Evolutionary conservation across 352 stramenopile genomes (phyloP), one percentile per base, ranked within the genome.

Genomic region (Phytophthora colocasiae): DNA sequence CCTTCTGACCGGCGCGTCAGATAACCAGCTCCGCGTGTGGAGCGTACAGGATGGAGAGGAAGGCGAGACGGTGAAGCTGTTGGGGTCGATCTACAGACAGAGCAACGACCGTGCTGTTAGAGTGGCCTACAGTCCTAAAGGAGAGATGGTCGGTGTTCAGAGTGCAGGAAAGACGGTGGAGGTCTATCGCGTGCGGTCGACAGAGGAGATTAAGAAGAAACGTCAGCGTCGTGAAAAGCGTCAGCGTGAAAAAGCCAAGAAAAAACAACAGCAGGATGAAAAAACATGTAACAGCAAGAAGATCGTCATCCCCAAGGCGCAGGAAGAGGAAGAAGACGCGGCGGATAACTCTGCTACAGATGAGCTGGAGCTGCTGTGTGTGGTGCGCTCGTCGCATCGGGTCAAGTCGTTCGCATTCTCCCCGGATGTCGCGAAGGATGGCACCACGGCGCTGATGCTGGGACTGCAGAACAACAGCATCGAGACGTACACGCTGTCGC

Each of bases 381-480:
- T 96, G 19, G 78, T 98, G 41, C 88, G 90, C 24, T 92, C 87
- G 31, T 79, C 85, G 29, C 83, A 96, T 73, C 89, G 90, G 51
- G 82, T 97, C 62, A 91, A 95, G 62, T 96, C 84, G 60, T 96
- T 97, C 49, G 85, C 75, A 7, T 96, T 97, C 57, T 93, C 83
- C 31, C 87, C 87, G 0, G 84, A 95, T 48, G 76, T 91, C 0
- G 87, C 87, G 12, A 93, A 93, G 69, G 83, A 95, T 64, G 85
- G 78, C 64, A 93, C 81, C 48, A 90, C 83, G 50, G 91, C 85
- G 29, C 58, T 98, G 17, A 75, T 98, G 55, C 68, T 98, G 14
- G 90, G 89, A 6, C 78, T 97, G 29, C 89, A 97, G 76, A 97
- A 96, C 80, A 98, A 98, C 78, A 85, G 71, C 44, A 87, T 98